Percentiles rank a stretch among this genome's conserved stretches.
Evolutionary conservation across 1,284 basidiomycete species (phyloP).

Genomic region (Moesziomyces antarcticus): DNA sequence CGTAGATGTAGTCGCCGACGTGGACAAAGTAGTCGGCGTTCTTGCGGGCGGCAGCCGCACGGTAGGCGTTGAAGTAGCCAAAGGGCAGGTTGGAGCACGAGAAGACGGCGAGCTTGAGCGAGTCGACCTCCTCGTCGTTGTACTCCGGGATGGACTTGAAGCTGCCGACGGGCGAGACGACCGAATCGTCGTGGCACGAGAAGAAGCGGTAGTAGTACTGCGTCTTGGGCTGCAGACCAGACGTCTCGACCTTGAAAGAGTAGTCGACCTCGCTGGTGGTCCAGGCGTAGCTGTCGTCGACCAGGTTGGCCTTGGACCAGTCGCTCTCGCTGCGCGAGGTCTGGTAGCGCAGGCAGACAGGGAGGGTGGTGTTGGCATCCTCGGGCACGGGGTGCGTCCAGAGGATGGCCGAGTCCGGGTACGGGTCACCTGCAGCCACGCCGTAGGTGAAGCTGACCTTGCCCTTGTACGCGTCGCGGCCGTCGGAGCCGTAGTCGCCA

Average conservation of each 20-base stretch:
- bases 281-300: slow-evolving; percentile 73
- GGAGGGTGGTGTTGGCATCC: slow-evolving; percentile 69
- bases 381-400: slow-evolving; percentile 71
- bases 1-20: slow-evolving; percentile 74
- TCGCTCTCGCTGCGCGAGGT: slow-evolving; percentile 68
- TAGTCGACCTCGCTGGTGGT: slow-evolving; percentile 77
- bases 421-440: slow-evolving; percentile 74
- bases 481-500: slow-evolving; percentile 36
- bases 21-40: slow-evolving; percentile 76
- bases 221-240: slow-evolving; percentile 72
- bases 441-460: slow-evolving; percentile 64
- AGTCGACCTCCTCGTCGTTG: slow-evolving; percentile 68
- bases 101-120: slow-evolving; percentile 74
- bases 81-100: slow-evolving; percentile 73
- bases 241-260: slow-evolving; percentile 74
- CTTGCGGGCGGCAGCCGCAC: slow-evolving; percentile 72
- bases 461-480: slow-evolving; percentile 55
- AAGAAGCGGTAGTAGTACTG: slow-evolving; percentile 75
- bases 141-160: slow-evolving; percentile 70
- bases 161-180: slow-evolving; percentile 69
- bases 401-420: slow-evolving; percentile 74
- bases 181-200: slow-evolving; percentile 69
- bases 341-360: slow-evolving; percentile 74
- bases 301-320: slow-evolving; percentile 52
- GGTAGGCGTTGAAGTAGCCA: slow-evolving; percentile 79